Base-by-base conservation (phyloP, 2,329 filamentous ascomycete genomes). In the Venturiaceae sp. region DNA sequence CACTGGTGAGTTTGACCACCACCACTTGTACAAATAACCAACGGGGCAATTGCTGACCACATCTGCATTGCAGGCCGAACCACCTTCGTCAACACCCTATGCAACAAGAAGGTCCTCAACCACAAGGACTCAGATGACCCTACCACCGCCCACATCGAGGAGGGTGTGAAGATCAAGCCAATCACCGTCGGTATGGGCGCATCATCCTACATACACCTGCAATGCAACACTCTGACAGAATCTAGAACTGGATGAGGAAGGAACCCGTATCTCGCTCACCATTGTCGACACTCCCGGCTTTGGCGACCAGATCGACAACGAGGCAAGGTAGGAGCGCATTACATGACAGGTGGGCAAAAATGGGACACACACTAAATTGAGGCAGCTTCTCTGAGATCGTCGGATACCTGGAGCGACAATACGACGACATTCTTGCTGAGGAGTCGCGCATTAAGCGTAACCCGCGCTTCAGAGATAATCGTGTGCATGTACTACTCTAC, bases 391-490 rank as follows among this genome's bases (percentile, higher is more conserved):
- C 88, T 68, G 94, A 97, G 77, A 99, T 99, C 69, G 92, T 96
- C 66, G 92, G 92, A 66, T 96, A 95, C 78, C 89, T 99, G 69
- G 94, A 99, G 83, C 86, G 92, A 79, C 92, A 99, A 84, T 97
- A 97, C 77, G 94, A 99, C 77, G 92, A 97, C 74, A 97, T 99
- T 81, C 84, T 99, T 68, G 92, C 94, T 63, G 92, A 97, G 80
- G 94, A 99, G 80, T 97, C 94, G 69, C 90, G 94, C 81, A 99
- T 99, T 83, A 99, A 99, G 89, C 94, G 94, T 91, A 99, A 99
- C 81, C 94, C 94, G 67, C 87, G 94, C 71, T 99, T 99, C 87
- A 87, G 94, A 72, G 94, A 99, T 79, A 97, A 99, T 80, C 90
- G 94, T 79, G 90, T 99, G 53, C 94, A 99, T 72, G 94, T 92